Evolutionary conservation across 345 rosid species (phyloP).

Genomic region (Citrus glauca): DNA sequence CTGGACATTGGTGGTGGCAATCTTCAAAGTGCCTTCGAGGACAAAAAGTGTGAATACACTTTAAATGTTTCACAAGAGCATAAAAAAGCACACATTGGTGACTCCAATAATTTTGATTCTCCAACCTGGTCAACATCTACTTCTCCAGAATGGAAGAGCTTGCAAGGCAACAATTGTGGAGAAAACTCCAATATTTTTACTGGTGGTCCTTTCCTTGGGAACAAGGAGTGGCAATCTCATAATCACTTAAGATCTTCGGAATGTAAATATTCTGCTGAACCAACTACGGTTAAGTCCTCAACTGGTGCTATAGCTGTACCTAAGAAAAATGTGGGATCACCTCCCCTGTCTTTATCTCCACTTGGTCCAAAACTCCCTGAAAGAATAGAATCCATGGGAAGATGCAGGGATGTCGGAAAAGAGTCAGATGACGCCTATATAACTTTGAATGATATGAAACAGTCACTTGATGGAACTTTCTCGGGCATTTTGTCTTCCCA

Average conservation of each 20-base stretch:
- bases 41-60: constrained; percentile 12
- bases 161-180: constrained; percentile 6
- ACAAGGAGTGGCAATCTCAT: constrained; percentile 11
- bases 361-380: constrained; percentile 55
- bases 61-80: constrained; percentile 36
- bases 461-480: constrained; percentile 30
- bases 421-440: constrained; percentile 23
- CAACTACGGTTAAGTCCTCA: constrained; percentile 22
- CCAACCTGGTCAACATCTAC: constrained; percentile 19
- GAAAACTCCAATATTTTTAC: constrained; percentile 23
- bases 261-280: constrained; percentile 24
- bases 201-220: constrained; percentile 45
- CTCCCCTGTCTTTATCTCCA: constrained; percentile 57
- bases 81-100: constrained; percentile 52
- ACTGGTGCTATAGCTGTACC: constrained; percentile 35
- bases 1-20: constrained; percentile 34
- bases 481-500: constrained; percentile 18
- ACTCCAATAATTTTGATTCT: constrained; percentile 14
- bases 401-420: constrained; percentile 20
- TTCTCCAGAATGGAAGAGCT: constrained; percentile 21
- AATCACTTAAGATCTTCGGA: constrained; percentile 12
- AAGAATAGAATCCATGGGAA: constrained; percentile 31
- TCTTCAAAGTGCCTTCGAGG: constrained; percentile 24
- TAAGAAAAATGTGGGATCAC: constrained; percentile 30
- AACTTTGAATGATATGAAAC: constrained; percentile 32